Evolutionary conservation across 129 eudicot genomes (phyloP), one percentile per base, ranked within the genome.

Genomic region (Artemisia argyi): DNA sequence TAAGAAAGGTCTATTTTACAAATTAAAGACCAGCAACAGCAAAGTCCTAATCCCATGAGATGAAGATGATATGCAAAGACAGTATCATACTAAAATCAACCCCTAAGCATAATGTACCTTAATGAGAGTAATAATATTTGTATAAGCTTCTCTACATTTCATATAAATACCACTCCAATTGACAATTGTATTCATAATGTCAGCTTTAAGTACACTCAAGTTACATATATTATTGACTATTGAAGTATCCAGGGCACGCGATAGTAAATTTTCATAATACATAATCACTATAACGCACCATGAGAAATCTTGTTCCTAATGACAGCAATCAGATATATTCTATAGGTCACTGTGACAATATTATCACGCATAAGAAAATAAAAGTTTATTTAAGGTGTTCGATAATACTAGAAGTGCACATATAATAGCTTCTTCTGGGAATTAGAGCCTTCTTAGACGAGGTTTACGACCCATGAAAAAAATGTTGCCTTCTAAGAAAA

Each of bases 1-100:
- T 75, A 75, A 66, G 49, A 56, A 57, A 56, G 65, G 68, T 55
- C 50, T 66, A 66, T 20, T 22, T 42, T 75, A 75, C 50, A 57
- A 24, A 26, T 22, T 56, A 56, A 65, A 65, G 22, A 46, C 73
- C 57, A 42, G 49, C 19, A 46, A 42, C 48, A 42, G 49, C 19
- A 46, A 55, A 44, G 22, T 18, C 66, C 65, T 44, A 66, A 49
- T 22, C 47, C 20, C 53, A 66, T 54, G 11, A 62, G 10, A 62
- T 49, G 61, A 61, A 50, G 71, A 73, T 19, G 71, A 63, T 32
- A 50, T 73, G 51, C 62, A 51, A 47, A 20, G 32, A 39, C 46
- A 32, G 39, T 64, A 64, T 64, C 61, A 61, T 62, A 52, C 77
- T 50, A 73, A 61, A 49, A 50, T 72, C 50, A 60, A 28, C 49